Evolutionary conservation across 2,329 filamentous ascomycete genomes (phyloP).

Genomic region (Paecilomyces sp.): DNA sequence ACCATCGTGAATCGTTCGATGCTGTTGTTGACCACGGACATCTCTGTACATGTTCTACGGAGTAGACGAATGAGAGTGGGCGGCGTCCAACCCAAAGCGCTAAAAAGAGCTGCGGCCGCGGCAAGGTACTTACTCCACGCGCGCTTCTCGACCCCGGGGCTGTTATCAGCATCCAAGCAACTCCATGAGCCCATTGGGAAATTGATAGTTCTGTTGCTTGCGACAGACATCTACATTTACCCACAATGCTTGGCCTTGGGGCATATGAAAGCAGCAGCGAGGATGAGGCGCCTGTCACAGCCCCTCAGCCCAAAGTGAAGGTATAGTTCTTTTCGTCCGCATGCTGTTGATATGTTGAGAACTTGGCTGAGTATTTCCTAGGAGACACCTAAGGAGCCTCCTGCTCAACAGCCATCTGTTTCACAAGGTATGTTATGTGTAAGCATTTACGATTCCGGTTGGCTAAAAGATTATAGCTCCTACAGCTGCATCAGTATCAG

Average conservation of each 20-base stretch:
- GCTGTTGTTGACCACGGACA: not conserved
- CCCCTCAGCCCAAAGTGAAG: constrained; percentile 10
- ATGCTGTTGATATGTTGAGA: not conserved
- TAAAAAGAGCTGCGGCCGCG: not conserved
- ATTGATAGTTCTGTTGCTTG: not conserved
- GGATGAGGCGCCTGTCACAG: constrained; percentile 26
- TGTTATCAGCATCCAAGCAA: not conserved
- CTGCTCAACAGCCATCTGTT: not conserved
- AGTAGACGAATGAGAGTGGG: not conserved
- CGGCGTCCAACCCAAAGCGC: not conserved
- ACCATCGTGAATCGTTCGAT: not conserved
- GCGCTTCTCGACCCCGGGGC: not conserved
- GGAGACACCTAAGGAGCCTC: not conserved
- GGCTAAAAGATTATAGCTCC: not conserved
- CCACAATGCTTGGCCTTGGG: constrained; percentile 33
- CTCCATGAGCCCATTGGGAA: not conserved
- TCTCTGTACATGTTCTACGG: not conserved
- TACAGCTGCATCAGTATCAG: not conserved
- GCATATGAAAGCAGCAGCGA: constrained; percentile 41
- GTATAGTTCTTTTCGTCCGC: constrained; percentile 12
- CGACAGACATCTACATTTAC: not conserved
- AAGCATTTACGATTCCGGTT: not conserved
- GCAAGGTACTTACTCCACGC: not conserved
- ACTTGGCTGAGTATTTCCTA: not conserved
- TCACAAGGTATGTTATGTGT: not conserved